Base-by-base conservation (phyloP, 2,329 filamentous ascomycete species). In the Zymoseptoria crescenta region DNA sequence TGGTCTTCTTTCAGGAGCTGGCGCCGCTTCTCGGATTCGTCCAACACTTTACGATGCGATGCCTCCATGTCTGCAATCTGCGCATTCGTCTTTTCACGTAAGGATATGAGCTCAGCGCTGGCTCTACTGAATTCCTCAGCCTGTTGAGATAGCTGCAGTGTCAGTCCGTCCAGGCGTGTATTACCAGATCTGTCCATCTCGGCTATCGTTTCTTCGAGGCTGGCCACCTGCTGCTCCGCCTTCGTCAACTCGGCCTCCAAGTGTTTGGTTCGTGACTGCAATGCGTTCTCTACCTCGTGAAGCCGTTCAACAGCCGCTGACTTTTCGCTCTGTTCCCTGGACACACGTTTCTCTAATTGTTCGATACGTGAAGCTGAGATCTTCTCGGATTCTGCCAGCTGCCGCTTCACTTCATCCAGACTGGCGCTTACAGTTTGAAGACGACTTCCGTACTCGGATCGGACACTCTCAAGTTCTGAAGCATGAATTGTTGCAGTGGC, bases 211-310 rank as follows among this genome's bases (percentile, higher is more conserved):
- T 53, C 24, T 16, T 48, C 28, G 4, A 54, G 41, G n/a, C 16
- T 54, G 13, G 6, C 16, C 4, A 35, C 28, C 4, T 54, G 52
- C 21, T 54, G 27, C 27, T 54, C 35, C 16, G 35, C 56, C 28
- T 55, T 30, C 24, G 52, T 7, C 30, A 55, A 41, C 19, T 56
- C 50, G 19, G 24, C 52, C 41, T 58, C 60, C 30, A 59, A 20
- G 21, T 51, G n/a, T 7, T n/a, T 4, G 16, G 2, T 2, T 45
- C 35, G 35, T 13, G n/a, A 16, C n/a, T 45, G 35, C 35, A 45
- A 45, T 5, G 35, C 35, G 16, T 16, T 45, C 4, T 45, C 35
- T 16, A 13, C 35, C 35, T 45, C 10, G 13, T 16, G 10, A 4
- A n/a, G n/a, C n/a, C 7, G 3, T 6, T n/a, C 35, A 13, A 45